phyloP scores from a whole-genome alignment of 129 eudicot genomes.

The Artemisia argyi region DNA sequence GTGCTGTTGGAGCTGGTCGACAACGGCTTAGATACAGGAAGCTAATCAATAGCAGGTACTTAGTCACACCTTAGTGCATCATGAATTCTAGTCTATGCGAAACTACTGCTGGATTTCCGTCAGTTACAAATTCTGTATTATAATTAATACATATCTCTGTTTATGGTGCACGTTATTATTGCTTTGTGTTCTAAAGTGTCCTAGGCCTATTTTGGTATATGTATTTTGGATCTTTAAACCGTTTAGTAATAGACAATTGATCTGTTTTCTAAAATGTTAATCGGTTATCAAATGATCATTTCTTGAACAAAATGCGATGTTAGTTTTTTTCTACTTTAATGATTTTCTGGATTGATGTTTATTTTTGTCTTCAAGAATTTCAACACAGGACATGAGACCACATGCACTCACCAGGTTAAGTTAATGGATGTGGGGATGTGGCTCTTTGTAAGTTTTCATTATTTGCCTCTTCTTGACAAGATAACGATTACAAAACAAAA shows the following conservation, averaged over 20 bases:
- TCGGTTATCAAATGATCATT: slow-evolving; percentile 15
- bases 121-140: neutral
- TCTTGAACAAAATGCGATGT: slow-evolving; percentile 12
- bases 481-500: slow-evolving; percentile 11
- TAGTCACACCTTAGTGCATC: neutral
- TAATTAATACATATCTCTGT: slow-evolving; percentile 1
- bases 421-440: slow-evolving; percentile 29
- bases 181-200: neutral
- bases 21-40: slow-evolving; percentile 90
- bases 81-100: neutral
- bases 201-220: neutral
- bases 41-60: slow-evolving; percentile 83
- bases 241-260: slow-evolving; percentile 10
- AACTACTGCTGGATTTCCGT: neutral
- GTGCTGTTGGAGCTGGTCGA: slow-evolving; percentile 96
- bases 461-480: slow-evolving; percentile 20
- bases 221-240: slow-evolving; percentile 18
- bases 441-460: slow-evolving; percentile 32
- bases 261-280: neutral
- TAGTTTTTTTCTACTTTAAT: slow-evolving; percentile 2
- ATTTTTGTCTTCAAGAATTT: slow-evolving; percentile 7
- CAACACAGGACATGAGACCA: slow-evolving; percentile 28
- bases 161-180: slow-evolving; percentile 10
- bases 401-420: slow-evolving; percentile 25
- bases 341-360: slow-evolving; percentile 14